Percentiles rank a stretch among this genome's conserved stretches.
Evolutionary conservation across 257 asterid species (phyloP).

Genomic region (Solanum clarkiae): DNA sequence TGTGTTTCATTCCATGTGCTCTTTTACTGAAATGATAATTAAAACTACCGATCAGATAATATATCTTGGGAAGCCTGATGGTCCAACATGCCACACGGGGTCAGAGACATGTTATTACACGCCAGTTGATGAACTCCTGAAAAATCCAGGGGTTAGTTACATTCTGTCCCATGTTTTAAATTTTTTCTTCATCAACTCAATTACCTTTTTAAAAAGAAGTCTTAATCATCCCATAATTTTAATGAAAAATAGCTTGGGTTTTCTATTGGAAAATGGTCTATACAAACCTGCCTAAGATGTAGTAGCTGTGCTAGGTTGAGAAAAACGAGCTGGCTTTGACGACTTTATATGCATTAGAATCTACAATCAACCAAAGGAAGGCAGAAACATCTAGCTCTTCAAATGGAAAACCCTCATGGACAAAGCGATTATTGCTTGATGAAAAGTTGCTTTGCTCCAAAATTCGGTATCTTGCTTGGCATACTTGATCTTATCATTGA

Average conservation of each 20-base stretch:
- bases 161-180: neutral
- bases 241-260: neutral
- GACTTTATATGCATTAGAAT: constrained; percentile 54
- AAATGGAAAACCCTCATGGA: constrained; percentile 68
- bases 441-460: constrained; percentile 57
- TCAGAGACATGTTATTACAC: constrained; percentile 81
- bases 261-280: neutral
- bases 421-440: constrained; percentile 57
- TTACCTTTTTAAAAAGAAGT: neutral
- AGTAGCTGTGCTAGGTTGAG: constrained; percentile 25
- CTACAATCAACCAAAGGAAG: constrained; percentile 53
- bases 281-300: neutral
- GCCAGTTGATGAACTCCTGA: constrained; percentile 31
- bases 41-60: constrained; percentile 32
- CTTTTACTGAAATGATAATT: neutral
- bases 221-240: neutral
- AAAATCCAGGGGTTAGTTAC: constrained; percentile 23
- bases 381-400: constrained; percentile 24
- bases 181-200: neutral
- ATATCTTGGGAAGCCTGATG: constrained; percentile 86
- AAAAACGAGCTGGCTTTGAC: constrained; percentile 45
- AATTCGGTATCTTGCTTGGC: constrained; percentile 35
- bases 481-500: neutral
- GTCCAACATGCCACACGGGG: constrained; percentile 92
- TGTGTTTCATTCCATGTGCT: neutral